Conservation (phyloP, 2,329 filamentous ascomycete species). For the Thelonectria blattea region DNA sequence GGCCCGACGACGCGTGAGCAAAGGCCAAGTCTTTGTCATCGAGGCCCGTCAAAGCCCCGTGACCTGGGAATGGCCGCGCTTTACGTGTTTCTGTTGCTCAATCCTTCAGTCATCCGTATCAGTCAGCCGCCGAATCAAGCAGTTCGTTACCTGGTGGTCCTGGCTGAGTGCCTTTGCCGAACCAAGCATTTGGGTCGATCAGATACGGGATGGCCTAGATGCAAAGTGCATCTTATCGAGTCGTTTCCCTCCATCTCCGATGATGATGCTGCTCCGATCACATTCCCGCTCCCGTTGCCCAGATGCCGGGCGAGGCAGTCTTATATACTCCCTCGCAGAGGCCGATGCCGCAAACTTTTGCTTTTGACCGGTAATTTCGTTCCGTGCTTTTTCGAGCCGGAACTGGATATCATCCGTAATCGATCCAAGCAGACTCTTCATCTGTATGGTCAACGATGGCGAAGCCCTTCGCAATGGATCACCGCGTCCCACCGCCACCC, state of each 20-base stretch:
- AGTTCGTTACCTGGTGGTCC: conserved; percentile 12
- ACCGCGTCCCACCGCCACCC: conserved; percentile 17
- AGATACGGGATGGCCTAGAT: not conserved
- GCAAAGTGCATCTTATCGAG: not conserved
- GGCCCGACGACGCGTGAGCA: not conserved
- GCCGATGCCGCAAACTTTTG: conserved; percentile 8
- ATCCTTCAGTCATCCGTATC: conserved; percentile 7
- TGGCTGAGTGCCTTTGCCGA: conserved; percentile 1
- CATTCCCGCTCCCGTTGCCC: not conserved
- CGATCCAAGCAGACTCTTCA: conserved; percentile 13
- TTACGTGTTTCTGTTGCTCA: conserved; percentile 14
- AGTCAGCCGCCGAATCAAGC: conserved; percentile 11
- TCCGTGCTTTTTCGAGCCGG: conserved; percentile 5
- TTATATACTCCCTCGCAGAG: conserved; percentile 11
- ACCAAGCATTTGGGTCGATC: not conserved
- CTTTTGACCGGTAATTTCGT: conserved; percentile 16
- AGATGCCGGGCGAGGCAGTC: conserved; percentile 8
- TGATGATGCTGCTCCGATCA: not conserved
- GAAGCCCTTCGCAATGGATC: conserved; percentile 16
- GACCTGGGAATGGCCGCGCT: conserved; percentile 2
- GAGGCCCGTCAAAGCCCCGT: conserved; percentile 7
- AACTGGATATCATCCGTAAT: conserved; percentile 22
- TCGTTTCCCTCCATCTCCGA: conserved; percentile 4
- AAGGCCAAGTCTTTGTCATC: conserved; percentile 4
- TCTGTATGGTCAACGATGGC: conserved; percentile 17